Percentiles rank a stretch among this genome's conserved stretches.
Evolutionary conservation across 2,329 filamentous ascomycete genomes (phyloP).

Genomic region (Thermochaetoides dissita): DNA sequence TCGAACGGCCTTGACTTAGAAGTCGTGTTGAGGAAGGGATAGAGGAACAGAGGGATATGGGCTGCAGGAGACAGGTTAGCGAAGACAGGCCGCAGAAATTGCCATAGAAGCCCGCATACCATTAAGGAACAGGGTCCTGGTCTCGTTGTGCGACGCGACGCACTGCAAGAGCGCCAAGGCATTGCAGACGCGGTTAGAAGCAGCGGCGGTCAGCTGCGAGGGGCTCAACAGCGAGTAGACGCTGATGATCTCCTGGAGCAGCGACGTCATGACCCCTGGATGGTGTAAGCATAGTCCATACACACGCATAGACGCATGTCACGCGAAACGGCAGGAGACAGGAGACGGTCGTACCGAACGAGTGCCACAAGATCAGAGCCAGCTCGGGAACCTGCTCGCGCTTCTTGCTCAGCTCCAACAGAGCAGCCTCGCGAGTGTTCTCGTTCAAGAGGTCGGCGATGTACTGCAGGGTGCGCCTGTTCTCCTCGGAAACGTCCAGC

Average conservation of each 20-base stretch:
- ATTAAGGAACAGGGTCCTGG: constrained; percentile 80
- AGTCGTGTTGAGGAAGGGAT: constrained; percentile 96
- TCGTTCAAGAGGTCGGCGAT: constrained; percentile 86
- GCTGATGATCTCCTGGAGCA: constrained; percentile 96
- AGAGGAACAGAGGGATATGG: constrained; percentile 93
- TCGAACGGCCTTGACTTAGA: constrained; percentile 97
- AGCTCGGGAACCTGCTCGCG: constrained; percentile 94
- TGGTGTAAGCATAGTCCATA: constrained; percentile 6
- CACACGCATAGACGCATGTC: not conserved
- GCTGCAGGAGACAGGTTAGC: constrained; percentile 36
- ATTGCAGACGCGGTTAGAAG: constrained; percentile 94
- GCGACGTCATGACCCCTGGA: constrained; percentile 88
- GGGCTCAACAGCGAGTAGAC: constrained; percentile 95
- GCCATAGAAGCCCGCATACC: constrained; percentile 39
- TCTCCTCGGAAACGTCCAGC: constrained; percentile 70
- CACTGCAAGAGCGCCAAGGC: constrained; percentile 90
- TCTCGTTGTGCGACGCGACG: constrained; percentile 94
- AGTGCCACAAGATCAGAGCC: constrained; percentile 94
- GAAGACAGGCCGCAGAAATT: not conserved
- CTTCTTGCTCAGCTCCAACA: constrained; percentile 96
- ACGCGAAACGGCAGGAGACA: not conserved
- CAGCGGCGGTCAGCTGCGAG: constrained; percentile 91
- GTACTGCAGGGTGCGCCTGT: constrained; percentile 80
- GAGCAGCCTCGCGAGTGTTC: constrained; percentile 71
- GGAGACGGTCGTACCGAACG: constrained; percentile 57